These are phyloP conservation scores for Aspergillus fumigatus DNA, from an alignment of 2,329 filamentous ascomycete species.

Conservation along the genomic window DNA sequence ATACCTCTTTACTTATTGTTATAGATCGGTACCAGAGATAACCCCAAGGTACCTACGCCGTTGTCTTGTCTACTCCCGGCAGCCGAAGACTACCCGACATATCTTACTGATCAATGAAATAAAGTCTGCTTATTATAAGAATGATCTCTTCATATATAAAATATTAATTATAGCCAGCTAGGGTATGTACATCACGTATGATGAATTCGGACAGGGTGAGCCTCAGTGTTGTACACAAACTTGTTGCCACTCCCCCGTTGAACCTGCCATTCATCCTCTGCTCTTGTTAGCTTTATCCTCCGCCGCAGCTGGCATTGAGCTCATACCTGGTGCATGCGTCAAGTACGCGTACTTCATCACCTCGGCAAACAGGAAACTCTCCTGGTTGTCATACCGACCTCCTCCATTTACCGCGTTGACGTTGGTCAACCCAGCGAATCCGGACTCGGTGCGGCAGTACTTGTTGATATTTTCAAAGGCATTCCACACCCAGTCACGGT, in stretches of 20 bases:
- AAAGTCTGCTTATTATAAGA: background rate
- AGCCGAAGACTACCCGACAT: no score
- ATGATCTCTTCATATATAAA: background rate
- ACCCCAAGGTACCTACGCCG: no score
- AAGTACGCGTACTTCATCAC: constrained; percentile 80
- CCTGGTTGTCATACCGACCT: constrained; percentile 64
- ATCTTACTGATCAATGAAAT: no score
- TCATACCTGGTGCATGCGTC: constrained; percentile 51
- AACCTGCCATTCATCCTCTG: constrained; percentile 58
- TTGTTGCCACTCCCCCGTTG: constrained; percentile 46
- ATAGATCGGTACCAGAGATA: no score
- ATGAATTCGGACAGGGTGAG: constrained; percentile 47
- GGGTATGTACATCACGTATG: constrained; percentile 9
- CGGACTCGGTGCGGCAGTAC: constrained; percentile 60
- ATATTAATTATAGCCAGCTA: background rate
- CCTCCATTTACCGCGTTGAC: constrained; percentile 63
- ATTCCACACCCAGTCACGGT: constrained; percentile 80
- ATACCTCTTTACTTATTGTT: no score
- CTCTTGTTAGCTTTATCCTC: background rate
- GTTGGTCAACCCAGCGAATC: constrained; percentile 62
- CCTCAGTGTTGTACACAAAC: constrained; percentile 63
- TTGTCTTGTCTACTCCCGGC: no score
- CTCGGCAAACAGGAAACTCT: constrained; percentile 86
- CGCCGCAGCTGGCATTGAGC: background rate
- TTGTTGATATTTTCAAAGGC: constrained; percentile 66